Base-by-base conservation (phyloP, 208 protist species). In the Trypanosoma boissoni region DNA sequence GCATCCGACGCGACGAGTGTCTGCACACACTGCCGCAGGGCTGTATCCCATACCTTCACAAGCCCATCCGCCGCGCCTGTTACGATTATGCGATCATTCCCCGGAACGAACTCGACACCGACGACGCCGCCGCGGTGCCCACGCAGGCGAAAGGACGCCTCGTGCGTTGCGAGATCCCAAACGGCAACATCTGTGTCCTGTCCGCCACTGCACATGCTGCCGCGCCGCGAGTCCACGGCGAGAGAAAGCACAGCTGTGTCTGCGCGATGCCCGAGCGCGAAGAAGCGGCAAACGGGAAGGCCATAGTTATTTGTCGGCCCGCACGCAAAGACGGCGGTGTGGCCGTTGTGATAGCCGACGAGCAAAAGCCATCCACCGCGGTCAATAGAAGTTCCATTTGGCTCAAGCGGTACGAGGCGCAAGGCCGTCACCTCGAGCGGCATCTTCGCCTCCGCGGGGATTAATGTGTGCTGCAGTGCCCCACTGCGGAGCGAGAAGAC, bases 101-200 rank as follows among this genome's bases (percentile, higher is more conserved):
- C 31, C 18, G 75, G 74, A 24, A 95, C 58, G 32, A 94, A 84
- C 14, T 76, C 36, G 2, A 96, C 58, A 3, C 67, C 81, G 0
- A 92, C 80, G 23, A 97, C 70, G 18, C 77, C 84, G 24, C 86
- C 84, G 31, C 87, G 83, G 53, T 97, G 93, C 1, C 93, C 93
- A 27, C 83, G 75, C 27, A 97, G 76, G 12, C 89, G 83, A 64
- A 80, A 96, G 6, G 65, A 36, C 1, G 86, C 52, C 66, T 95
- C 86, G 49, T 89, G 70, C 10, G 72, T 75, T 10, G 78, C 70
- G 20, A 99, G 64, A 72, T 99, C 98, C 98, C 98, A 99, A 10
- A 99, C 82, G 7, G 99, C 97, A 45, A 99, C 82, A 64, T 99
- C 95, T 3, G 97, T 99, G 76, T 99, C 98, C 29, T 91, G 80